A percentile compares a stretch with the other conserved stretches of the same genome.
Conservation (phyloP, 2,329 filamentous ascomycete species). For the Ustulina deusta region DNA sequence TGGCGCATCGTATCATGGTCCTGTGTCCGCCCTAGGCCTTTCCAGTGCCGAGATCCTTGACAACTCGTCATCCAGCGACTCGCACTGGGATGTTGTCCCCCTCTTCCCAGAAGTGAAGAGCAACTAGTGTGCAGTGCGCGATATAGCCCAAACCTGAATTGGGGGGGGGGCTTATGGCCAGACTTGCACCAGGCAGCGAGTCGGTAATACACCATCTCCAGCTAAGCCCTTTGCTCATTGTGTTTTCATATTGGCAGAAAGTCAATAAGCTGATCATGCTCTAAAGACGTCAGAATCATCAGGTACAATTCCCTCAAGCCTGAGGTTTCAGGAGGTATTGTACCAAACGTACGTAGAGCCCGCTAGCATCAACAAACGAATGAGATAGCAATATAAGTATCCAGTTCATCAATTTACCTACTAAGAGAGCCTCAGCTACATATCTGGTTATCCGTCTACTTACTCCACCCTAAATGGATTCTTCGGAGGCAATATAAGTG, state of each 20-base stretch:
- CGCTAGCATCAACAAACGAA: conserved; percentile 15
- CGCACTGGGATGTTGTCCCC: conserved; percentile 36
- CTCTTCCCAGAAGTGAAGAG: conserved; percentile 12
- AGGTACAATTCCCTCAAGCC: conserved; percentile 16
- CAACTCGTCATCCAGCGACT: conserved; percentile 31
- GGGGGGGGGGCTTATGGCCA: conserved; percentile 2
- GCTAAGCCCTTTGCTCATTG: conserved; percentile 8
- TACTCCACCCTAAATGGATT: background rate
- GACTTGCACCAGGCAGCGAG: conserved; percentile 31
- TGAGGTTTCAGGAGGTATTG: conserved; percentile 9
- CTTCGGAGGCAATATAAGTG: background rate
- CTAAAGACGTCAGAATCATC: conserved; percentile 25
- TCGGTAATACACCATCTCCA: conserved; percentile 20
- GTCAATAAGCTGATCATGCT: conserved; percentile 29
- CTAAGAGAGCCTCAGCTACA: background rate
- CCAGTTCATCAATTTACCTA: conserved; percentile 21
- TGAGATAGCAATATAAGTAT: conserved; percentile 28
- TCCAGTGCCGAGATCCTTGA: conserved; percentile 26
- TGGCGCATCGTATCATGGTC: conserved; percentile 38
- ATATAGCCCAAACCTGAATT: conserved; percentile 8
- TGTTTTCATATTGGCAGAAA: conserved; percentile 13
- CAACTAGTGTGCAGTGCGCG: conserved; percentile 17
- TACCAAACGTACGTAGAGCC: conserved; percentile 19
- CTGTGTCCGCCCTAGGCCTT: conserved; percentile 32
- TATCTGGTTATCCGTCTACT: background rate